Evolutionary conservation across 2,329 filamentous ascomycete genomes (phyloP), one percentile per base, ranked within the genome.

Genomic region (Phialophora expanda): DNA sequence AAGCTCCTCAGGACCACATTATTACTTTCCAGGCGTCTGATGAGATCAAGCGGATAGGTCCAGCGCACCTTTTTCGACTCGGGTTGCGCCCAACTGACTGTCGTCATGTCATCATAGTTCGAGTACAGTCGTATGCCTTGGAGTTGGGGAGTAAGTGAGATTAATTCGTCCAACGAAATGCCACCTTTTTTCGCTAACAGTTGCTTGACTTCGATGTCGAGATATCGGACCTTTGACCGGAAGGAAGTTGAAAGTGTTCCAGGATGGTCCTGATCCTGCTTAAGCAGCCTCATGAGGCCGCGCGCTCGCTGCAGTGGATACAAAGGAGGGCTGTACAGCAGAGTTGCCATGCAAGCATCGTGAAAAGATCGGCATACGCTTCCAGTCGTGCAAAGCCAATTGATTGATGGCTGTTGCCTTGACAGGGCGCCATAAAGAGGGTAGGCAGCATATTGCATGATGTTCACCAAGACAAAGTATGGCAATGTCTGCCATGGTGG

Each of bases 61-160:
- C 91, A 96, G 68, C 86, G 87, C 3, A 59, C 58, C 9, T 74
- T 75, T 6, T 70, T 63, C 12, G 65, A 54, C 9, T 30, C 28
- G 14, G 77, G 75, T 41, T 76, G 69, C n/a, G 71, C 68, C 72
- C 72, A 73, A 38, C 69, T 56, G 7, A 65, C 38, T 5, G 66
- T 70, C 6, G 76, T 70, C n/a, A 74, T 64, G 44, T 74, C 73
- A 73, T 96, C 91, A 56, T 85, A 81, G 11, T 84, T 84, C 70
- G 93, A 90, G 68, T 88, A 89, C 17, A 97, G 83, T 64, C 92
- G 86, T 34, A 97, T 78, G 56, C 89, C 84, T 59, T 84, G 84
- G 17, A 97, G 81, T 56, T 87, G 87, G 0, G 89, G 88, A 5
- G 92, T 83, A 54, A 85, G 82, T 48, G 82, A 81, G 22, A 96